Percentiles rank a stretch among this genome's conserved stretches.
phyloP scores from a whole-genome alignment of 1,284 basidiomycete species.

The Stygiomarasmius scandens region DNA sequence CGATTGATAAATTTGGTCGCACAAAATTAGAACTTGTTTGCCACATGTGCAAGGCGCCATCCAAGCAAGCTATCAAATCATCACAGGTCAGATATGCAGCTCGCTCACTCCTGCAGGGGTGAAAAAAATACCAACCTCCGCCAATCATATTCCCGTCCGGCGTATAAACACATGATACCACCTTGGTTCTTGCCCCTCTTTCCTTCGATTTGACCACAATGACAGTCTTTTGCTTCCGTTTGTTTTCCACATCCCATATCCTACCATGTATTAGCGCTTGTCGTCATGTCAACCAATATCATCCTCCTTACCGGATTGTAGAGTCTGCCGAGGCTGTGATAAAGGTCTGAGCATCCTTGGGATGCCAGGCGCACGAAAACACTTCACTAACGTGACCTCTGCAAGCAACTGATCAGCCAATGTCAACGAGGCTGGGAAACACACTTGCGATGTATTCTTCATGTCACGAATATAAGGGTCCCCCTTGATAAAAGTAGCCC shows the following conservation, averaged over 20 bases:
- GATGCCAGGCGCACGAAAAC: slow-evolving; percentile 91
- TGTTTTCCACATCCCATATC: slow-evolving; percentile 92
- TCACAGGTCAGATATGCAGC: slow-evolving; percentile 12
- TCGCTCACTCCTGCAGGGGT: slow-evolving; percentile 12
- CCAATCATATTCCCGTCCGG: slow-evolving; percentile 85
- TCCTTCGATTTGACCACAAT: slow-evolving; percentile 97
- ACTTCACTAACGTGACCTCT: slow-evolving; percentile 96
- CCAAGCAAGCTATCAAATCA: slow-evolving; percentile 70
- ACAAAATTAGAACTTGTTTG: slow-evolving; percentile 90
- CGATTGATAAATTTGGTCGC: slow-evolving; percentile 83
- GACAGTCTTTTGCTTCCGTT: slow-evolving; percentile 88
- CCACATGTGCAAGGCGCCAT: slow-evolving; percentile 95
- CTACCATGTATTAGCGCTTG: slow-evolving; percentile 40
- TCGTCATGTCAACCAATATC: slow-evolving; percentile 9
- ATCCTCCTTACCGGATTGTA: slow-evolving; percentile 75
- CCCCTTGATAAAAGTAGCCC: slow-evolving; percentile 89
- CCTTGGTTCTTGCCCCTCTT: slow-evolving; percentile 91
- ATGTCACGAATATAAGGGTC: slow-evolving; percentile 99
- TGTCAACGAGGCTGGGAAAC: slow-evolving; percentile 3
- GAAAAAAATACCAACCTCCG: slow-evolving; percentile 62
- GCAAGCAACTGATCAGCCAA: neutral
- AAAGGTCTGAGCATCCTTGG: slow-evolving; percentile 80
- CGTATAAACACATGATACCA: slow-evolving; percentile 86
- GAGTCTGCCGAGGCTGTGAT: slow-evolving; percentile 95
- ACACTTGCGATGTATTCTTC: slow-evolving; percentile 87